A percentile compares a stretch with the other conserved stretches of the same genome.
Evolutionary conservation across 2,329 filamentous ascomycete species (phyloP).

Genomic region (Sporothrix brasiliensis): DNA sequence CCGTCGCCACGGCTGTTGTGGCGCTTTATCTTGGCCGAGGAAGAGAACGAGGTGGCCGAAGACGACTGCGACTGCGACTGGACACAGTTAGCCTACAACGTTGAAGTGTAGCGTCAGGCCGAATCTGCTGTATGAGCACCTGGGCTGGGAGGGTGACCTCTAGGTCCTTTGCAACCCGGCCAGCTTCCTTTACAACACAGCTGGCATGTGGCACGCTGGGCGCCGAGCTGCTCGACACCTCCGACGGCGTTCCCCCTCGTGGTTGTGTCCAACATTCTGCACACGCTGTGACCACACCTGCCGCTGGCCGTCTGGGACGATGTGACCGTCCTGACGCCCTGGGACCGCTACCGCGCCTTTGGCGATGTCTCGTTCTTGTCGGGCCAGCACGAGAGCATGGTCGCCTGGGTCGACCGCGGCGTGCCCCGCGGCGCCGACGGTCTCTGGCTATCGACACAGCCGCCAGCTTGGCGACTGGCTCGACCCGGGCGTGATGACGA

Average conservation of each 20-base stretch:
- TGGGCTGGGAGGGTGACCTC: slow-evolving; percentile 58
- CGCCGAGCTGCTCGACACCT: slow-evolving; percentile 43
- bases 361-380: slow-evolving; percentile 41
- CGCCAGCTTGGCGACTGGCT: slow-evolving; percentile 49
- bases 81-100: slow-evolving; percentile 35
- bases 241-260: slow-evolving; percentile 42
- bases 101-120: slow-evolving; percentile 30
- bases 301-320: slow-evolving; percentile 41
- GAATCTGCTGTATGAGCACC: slow-evolving; percentile 48
- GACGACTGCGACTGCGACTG: slow-evolving; percentile 29
- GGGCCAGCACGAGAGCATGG: slow-evolving; percentile 40
- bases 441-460: slow-evolving; percentile 43
- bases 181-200: slow-evolving; percentile 57
- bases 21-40: slow-evolving; percentile 32
- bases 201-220: slow-evolving; percentile 55
- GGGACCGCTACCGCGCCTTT: slow-evolving; percentile 40
- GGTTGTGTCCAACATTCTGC: slow-evolving; percentile 36
- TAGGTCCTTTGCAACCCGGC: slow-evolving; percentile 55
- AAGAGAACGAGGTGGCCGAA: not conserved
- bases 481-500: slow-evolving; percentile 48
- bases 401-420: slow-evolving; percentile 39
- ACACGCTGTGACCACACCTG: slow-evolving; percentile 40
- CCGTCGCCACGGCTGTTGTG: slow-evolving; percentile 37
- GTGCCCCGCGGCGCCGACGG: slow-evolving; percentile 37
- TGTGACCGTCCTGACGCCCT: slow-evolving; percentile 40